Base-by-base conservation (phyloP, 805 yeast genomes). In the Yamadazyma sp. region DNA sequence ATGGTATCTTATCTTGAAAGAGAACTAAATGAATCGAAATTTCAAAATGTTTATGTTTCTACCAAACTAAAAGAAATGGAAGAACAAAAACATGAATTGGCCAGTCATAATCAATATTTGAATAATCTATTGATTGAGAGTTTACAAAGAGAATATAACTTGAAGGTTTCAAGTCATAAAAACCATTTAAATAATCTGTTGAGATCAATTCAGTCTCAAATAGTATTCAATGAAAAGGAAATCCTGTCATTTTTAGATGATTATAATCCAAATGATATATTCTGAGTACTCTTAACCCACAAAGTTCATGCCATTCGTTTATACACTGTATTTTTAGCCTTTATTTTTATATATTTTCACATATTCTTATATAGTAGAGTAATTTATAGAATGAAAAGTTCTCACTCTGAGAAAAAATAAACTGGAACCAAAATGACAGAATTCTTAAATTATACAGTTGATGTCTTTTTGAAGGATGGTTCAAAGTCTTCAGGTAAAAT, bases 371-470 rank as follows among this genome's bases (percentile, higher is more conserved):
- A n/a, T n/a, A n/a, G n/a, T n/a, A n/a, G n/a, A n/a, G n/a, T n/a
- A n/a, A n/a, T n/a, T n/a, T n/a, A n/a, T n/a, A n/a, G n/a, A n/a
- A n/a, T n/a, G n/a, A n/a, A n/a, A n/a, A n/a, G n/a, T n/a, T n/a
- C n/a, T n/a, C n/a, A n/a, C n/a, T n/a, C n/a, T n/a, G n/a, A n/a
- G n/a, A n/a, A n/a, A n/a, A n/a, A n/a, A n/a, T n/a, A n/a, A n/a
- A n/a, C n/a, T n/a, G n/a, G n/a, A n/a, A n/a, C n/a, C n/a, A n/a
- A n/a, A 9, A 65, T 63, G 69, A 45, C 64, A 14, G 73, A 68
- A 44, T 68, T 66, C 43, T 39, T 62, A 40, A 63, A 67, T 44
- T 68, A 64, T 46, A 62, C 58, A 38, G 73, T 68, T 8, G 56
- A 56, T 36, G 49, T 68, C 30, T 50, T 50, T 23, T 52, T 65